phyloP scores from a whole-genome alignment of 2,329 filamentous ascomycete species.

The Fusarium concolor region DNA sequence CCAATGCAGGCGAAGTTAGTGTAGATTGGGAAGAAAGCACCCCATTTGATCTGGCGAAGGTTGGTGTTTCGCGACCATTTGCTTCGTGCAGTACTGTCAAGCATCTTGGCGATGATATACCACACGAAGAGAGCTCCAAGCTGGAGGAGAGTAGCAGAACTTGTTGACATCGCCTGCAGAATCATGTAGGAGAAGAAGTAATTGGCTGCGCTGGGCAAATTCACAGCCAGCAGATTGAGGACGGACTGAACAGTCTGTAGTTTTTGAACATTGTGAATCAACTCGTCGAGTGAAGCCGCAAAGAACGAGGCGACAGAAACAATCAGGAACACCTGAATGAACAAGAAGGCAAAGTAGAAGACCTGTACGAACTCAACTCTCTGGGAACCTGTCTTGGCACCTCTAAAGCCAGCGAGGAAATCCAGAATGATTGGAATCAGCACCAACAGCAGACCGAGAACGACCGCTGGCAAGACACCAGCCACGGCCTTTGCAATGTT shows the following conservation, averaged over 20 bases:
- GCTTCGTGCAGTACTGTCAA: conserved; percentile 83
- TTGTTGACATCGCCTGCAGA: conserved; percentile 90
- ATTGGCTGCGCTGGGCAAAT: conserved; percentile 87
- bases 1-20: conserved; percentile 96
- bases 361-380: conserved; percentile 86
- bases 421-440: conserved; percentile 84
- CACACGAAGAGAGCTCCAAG: conserved; percentile 82
- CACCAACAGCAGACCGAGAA: conserved; percentile 82
- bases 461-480: conserved; percentile 84
- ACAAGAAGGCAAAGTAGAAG: conserved; percentile 94
- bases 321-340: conserved; percentile 93
- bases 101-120: conserved; percentile 82
- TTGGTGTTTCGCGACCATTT: conserved; percentile 90
- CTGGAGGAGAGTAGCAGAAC: conserved; percentile 88
- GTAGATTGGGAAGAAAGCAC: conserved; percentile 93
- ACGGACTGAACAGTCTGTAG: conserved; percentile 71
- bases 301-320: conserved; percentile 87
- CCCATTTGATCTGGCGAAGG: conserved; percentile 85
- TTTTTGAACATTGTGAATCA: conserved; percentile 64
- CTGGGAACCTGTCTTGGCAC: conserved; percentile 84
- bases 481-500: conserved; percentile 75
- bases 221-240: conserved; percentile 77
- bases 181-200: conserved; percentile 99
- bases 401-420: conserved; percentile 78
- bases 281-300: conserved; percentile 69